These are phyloP conservation scores for Volutella citrinella DNA, from an alignment of 2,329 filamentous ascomycete species.

Conservation along the genomic window DNA sequence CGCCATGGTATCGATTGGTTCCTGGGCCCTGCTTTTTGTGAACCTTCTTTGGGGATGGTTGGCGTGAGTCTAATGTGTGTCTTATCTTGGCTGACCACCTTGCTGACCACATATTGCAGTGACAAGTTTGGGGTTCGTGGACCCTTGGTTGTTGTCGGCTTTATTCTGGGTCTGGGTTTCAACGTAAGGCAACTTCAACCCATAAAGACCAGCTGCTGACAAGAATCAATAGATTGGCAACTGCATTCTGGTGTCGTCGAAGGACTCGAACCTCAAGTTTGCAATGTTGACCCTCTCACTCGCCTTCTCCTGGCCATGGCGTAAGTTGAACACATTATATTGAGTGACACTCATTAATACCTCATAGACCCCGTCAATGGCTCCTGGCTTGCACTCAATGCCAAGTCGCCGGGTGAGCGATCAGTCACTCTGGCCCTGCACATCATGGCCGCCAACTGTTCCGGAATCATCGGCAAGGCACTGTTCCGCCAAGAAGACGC, in stretches of 20 bases:
- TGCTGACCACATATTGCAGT: constrained; percentile 4
- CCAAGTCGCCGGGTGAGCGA: constrained; percentile 22
- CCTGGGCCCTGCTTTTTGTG: constrained; percentile 28
- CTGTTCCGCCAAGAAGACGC: constrained; percentile 24
- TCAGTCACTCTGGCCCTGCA: constrained; percentile 26
- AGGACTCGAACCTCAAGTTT: constrained; percentile 23
- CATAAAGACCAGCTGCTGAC: not conserved
- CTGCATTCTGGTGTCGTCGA: constrained; percentile 23
- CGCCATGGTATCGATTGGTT: constrained; percentile 29
- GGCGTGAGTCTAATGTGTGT: constrained; percentile 3
- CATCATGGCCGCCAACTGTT: constrained; percentile 27
- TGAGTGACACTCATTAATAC: not conserved
- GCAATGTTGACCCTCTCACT: constrained; percentile 25
- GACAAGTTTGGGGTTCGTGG: constrained; percentile 15
- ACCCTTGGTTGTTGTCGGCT: constrained; percentile 16
- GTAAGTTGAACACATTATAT: constrained; percentile 17
- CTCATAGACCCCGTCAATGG: constrained; percentile 19
- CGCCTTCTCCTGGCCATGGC: constrained; percentile 27
- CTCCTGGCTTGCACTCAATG: constrained; percentile 25
- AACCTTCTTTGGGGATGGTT: constrained; percentile 29
- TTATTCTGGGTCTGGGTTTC: constrained; percentile 11
- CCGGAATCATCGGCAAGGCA: constrained; percentile 23
- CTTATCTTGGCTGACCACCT: not conserved
- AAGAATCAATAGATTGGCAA: constrained; percentile 23
- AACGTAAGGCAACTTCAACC: not conserved